These are phyloP conservation scores for maize (Zea mays) DNA, from an alignment of 176 grass and related monocot genomes.

Conservation along the genomic window Zm-B73-REFERENCE-NAM-5.0 NC_050097.1:17358501-17359000, in stretches of 20 bases:
- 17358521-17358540: too few species aligned
- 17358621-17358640: conserved; percentile 76
- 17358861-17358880: conserved; percentile 2
- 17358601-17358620: conserved; percentile 97
- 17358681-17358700: conserved; percentile 98
- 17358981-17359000: conserved; percentile 71
- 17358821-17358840: background rate
- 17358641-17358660: conserved; percentile 89
- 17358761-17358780: conserved; percentile 96
- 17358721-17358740: conserved; percentile 80
- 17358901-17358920: conserved; percentile 86
- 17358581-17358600: background rate
- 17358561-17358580: background rate
- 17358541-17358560: too few species aligned
- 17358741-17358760: conserved; percentile 80
- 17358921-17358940: conserved; percentile 86
- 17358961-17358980: conserved; percentile 87
- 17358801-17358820: conserved; percentile 79
- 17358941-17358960: conserved; percentile 97
- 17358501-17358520: too few species aligned
- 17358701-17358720: conserved; percentile 88
- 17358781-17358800: conserved; percentile 92
- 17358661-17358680: conserved; percentile 86
- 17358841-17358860: conserved; percentile 24
- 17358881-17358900: conserved; percentile 66